Evolutionary conservation across 2,329 filamentous ascomycete genomes (phyloP), one percentile per base, ranked within the genome.

Genomic region (Colletotrichum sp.): DNA sequence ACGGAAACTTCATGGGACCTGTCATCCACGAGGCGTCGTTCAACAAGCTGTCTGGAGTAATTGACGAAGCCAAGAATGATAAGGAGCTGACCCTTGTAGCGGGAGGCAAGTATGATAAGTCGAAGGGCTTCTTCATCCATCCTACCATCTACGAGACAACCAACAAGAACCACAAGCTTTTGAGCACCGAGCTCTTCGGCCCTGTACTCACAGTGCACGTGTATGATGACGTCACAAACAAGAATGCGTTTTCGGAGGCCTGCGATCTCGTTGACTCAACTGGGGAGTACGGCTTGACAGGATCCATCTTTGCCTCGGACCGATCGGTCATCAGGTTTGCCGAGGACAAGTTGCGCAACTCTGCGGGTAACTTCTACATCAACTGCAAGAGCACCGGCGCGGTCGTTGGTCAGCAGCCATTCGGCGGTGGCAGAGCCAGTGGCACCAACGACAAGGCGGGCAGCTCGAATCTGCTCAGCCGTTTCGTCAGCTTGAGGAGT

Each of bases 1-100:
- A 94, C 82, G 87, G 90, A 80, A 95, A 96, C 88, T 98, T 98
- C 87, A 92, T 96, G 81, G 95, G 95, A 12, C 95, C 95, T 26
- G 95, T 98, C 75, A 98, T 98, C 84, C 95, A 98, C 87, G 90
- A 93, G 78, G 90, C 88, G 13, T 94, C 94, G 13, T 98, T 98
- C 89, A 92, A 95, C 84, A 96, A 96, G 85, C 90, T 98, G 3
- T 90, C 91, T 0, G 89, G 89, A 24, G 94, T 93, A 70, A 98
- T 98, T 78, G 94, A 97, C 76, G 92, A 91, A 36, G 94, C 95
- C n/a, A 95, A 95, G 86, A 88, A 89, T 10, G 95, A 98, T 84
- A 85, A 88, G 10, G 91, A 94, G 78, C 90, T 98, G 16, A 90
- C 94, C 83, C 89, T 96, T 4, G 84, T 98, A 18, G 91, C 90